A percentile compares a stretch with the other conserved stretches of the same genome.
These are phyloP conservation scores for Malassezia psittaci DNA, from an alignment of 1,284 basidiomycete genomes.

Conservation along the genomic window DNA sequence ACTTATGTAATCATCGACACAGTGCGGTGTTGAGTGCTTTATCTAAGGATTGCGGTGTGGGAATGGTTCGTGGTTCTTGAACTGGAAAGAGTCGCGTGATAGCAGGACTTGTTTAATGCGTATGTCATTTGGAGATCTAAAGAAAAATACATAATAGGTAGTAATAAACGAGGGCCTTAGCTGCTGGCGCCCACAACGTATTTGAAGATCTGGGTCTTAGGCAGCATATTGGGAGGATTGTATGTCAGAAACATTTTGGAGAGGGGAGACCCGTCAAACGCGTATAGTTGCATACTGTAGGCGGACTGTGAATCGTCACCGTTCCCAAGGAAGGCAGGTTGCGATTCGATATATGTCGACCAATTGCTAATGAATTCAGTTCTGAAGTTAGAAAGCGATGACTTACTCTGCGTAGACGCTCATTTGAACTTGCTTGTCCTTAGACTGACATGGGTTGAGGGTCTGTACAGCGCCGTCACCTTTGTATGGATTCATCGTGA, in stretches of 20 bases:
- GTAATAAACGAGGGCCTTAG: neutral
- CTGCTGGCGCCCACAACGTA: slow-evolving; percentile 10
- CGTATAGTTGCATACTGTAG: slow-evolving; percentile 29
- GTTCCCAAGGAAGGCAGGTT: slow-evolving; percentile 21
- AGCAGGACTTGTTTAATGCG: too few species aligned
- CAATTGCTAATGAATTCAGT: slow-evolving; percentile 2
- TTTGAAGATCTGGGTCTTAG: slow-evolving; percentile 29
- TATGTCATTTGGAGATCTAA: too few species aligned
- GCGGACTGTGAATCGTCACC: slow-evolving; percentile 16
- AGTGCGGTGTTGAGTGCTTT: too few species aligned
- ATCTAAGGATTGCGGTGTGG: too few species aligned
- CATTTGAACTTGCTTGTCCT: neutral
- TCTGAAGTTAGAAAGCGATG: neutral
- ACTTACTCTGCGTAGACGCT: neutral
- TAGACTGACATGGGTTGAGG: slow-evolving; percentile 2
- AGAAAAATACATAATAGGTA: neutral
- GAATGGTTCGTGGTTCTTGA: too few species aligned
- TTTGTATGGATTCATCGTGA: slow-evolving; percentile 29
- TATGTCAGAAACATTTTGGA: slow-evolving; percentile 28
- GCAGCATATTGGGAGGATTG: slow-evolving; percentile 41
- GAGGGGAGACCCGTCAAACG: slow-evolving; percentile 25
- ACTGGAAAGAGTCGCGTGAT: too few species aligned
- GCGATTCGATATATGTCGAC: slow-evolving; percentile 18
- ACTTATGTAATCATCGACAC: too few species aligned
- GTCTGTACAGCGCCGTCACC: slow-evolving; percentile 25